Percentiles rank a stretch among this genome's conserved stretches.
Evolutionary conservation across 352 stramenopile species (phyloP).

Genomic region (Globisporangium nodosum): DNA sequence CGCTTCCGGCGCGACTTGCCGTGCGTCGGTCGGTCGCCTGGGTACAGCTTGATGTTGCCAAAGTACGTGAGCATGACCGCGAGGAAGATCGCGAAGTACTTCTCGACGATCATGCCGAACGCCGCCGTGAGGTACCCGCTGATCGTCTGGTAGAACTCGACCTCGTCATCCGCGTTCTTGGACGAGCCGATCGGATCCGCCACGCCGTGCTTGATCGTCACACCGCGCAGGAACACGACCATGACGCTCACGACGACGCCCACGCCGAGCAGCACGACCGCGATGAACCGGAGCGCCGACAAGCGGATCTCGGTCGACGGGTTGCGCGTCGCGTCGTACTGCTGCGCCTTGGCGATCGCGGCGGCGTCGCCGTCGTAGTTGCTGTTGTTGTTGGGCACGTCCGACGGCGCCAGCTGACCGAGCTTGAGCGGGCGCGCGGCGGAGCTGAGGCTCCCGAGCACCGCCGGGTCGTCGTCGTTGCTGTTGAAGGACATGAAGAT

Average conservation of each 20-base stretch:
- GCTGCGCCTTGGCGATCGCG: conserved; percentile 2
- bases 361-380: neutral
- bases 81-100: conserved; percentile 10
- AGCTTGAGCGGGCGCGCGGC: neutral
- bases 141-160: conserved; percentile 9
- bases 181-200: conserved; percentile 9
- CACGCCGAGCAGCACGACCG: conserved; percentile 5
- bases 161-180: conserved; percentile 9
- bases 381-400: neutral
- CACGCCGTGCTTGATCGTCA: conserved; percentile 9
- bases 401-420: neutral
- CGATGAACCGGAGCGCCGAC: conserved; percentile 4
- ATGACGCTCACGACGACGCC: conserved; percentile 5
- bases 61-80: conserved; percentile 12
- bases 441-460: neutral
- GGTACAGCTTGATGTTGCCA: conserved; percentile 4
- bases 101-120: conserved; percentile 1
- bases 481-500: conserved; percentile 4
- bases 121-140: conserved; percentile 5
- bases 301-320: conserved; percentile 2
- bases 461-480: neutral
- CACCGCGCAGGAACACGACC: conserved; percentile 6
- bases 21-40: neutral
- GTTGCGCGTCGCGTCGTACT: neutral
- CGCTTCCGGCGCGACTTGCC: neutral